Conservation (phyloP, 2,329 filamentous ascomycete genomes). For the Cladorrhinum sp. region DNA sequence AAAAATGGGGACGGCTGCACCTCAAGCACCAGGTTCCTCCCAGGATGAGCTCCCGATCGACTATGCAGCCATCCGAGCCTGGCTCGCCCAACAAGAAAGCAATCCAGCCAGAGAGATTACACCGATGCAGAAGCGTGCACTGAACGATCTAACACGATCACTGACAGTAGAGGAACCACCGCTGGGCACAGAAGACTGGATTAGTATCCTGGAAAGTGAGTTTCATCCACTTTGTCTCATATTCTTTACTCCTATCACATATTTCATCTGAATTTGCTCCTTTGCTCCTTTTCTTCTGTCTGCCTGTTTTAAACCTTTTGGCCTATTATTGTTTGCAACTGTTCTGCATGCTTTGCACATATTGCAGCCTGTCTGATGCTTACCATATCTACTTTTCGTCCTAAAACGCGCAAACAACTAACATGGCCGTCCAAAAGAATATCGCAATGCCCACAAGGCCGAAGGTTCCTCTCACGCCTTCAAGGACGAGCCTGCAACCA, state of each 20-base stretch:
- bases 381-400: no score
- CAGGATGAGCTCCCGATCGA: slow-evolving; percentile 19
- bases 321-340: no score
- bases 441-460: slow-evolving; percentile 26
- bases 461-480: not conserved
- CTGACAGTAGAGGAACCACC: slow-evolving; percentile 17
- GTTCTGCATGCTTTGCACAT: no score
- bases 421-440: slow-evolving; percentile 27
- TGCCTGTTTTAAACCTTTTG: no score
- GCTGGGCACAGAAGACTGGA: slow-evolving; percentile 36
- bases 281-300: not conserved
- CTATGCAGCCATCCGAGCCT: slow-evolving; percentile 38
- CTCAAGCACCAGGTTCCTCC: not conserved
- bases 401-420: slow-evolving; percentile 24
- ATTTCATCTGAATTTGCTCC: not conserved
- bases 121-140: slow-evolving; percentile 40
- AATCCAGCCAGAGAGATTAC: slow-evolving; percentile 33
- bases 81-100: slow-evolving; percentile 41
- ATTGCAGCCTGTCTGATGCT: no score
- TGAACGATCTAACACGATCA: slow-evolving; percentile 39
- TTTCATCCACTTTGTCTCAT: slow-evolving; percentile 4
- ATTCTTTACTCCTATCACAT: not conserved
- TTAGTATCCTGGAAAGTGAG: slow-evolving; percentile 39
- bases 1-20: not conserved
- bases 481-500: not conserved